Base-by-base conservation (phyloP, 2,329 filamentous ascomycete genomes). In the Cladosporium sp. region DNA sequence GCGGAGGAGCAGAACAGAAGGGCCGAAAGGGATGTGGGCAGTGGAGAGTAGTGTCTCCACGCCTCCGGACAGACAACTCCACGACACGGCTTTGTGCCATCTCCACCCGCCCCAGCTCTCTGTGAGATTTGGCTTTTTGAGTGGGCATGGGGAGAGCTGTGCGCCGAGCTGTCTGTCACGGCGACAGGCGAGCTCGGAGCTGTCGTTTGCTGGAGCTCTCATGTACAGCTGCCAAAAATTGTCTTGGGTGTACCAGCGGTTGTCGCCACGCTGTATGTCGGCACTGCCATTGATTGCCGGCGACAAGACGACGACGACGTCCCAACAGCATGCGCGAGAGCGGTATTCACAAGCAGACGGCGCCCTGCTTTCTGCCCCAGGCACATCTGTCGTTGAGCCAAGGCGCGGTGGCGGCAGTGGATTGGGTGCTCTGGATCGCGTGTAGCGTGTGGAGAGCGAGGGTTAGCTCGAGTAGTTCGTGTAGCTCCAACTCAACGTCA, bases 21-120 rank as follows among this genome's bases (percentile, higher is more conserved):
- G 51, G 51, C 51, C 51, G 51, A 54, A 54, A 54, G 51, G 51
- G 51, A 54, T 54, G 51, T 54, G 51, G 51, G 51, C 51, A 32
- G 21, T 54, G 51, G 51, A 32, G 28, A 14, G 39, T 46, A 46
- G 39, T 23, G 39, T 46, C 39, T 46, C 39, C 39, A 46, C 39
- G 39, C 39, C 39, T 46, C 39, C 39, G 39, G 39, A 46, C n/a
- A 46, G 39, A 46, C 28, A 3, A 46, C 39, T 46, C 39, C 39
- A 46, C 39, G 39, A 46, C 39, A 46, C 39, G 39, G n/a, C 39
- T 11, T 10, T 21, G n/a, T 11, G 39, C 39, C 39, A 46, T 46
- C 39, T 46, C 39, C 39, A 46, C 39, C 39, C 39, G 39, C 39
- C 39, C 39, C 39, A 46, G 39, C n/a, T 21, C 18, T n/a, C 6